Evolutionary conservation across 2,329 filamentous ascomycete species (phyloP).

Genomic region (Paraconiothyrium brasiliense): DNA sequence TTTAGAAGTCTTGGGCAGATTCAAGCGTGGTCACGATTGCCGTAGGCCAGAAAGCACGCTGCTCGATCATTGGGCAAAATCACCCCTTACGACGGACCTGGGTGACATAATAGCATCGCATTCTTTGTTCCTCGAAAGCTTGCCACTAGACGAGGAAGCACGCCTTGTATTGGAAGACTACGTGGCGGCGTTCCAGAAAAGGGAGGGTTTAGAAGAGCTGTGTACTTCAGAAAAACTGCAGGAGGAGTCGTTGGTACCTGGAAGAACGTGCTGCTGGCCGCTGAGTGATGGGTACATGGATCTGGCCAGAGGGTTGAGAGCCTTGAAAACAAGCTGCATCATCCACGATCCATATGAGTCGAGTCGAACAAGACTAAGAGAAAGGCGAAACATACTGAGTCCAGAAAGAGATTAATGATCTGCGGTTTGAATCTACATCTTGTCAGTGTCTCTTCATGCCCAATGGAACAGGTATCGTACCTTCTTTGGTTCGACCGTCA

Average conservation of each 20-base stretch:
- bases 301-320: constrained; percentile 17
- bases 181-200: constrained; percentile 6
- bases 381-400: constrained; percentile 8
- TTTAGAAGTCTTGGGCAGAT: constrained; percentile 10
- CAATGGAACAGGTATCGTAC: not conserved
- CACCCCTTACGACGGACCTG: constrained; percentile 4
- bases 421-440: constrained; percentile 6
- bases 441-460: constrained; percentile 5
- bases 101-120: constrained; percentile 17
- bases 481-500: constrained; percentile 6
- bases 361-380: constrained; percentile 20
- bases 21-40: constrained; percentile 7
- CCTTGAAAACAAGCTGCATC: not conserved
- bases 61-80: constrained; percentile 10
- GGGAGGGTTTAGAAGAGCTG: constrained; percentile 12
- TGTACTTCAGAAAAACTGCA: constrained; percentile 15
- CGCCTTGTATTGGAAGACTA: constrained; percentile 12
- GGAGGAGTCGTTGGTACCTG: constrained; percentile 13
- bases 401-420: not conserved
- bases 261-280: constrained; percentile 14
- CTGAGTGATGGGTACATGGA: constrained; percentile 19
- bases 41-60: constrained; percentile 14
- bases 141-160: not conserved
- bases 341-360: constrained; percentile 15
- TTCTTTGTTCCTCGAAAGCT: constrained; percentile 8